A percentile compares a stretch with the other conserved stretches of the same genome.
These are phyloP conservation scores for Albizia julibrissin DNA, from an alignment of 306 rosid genomes.

Conservation along the genomic window DNA sequence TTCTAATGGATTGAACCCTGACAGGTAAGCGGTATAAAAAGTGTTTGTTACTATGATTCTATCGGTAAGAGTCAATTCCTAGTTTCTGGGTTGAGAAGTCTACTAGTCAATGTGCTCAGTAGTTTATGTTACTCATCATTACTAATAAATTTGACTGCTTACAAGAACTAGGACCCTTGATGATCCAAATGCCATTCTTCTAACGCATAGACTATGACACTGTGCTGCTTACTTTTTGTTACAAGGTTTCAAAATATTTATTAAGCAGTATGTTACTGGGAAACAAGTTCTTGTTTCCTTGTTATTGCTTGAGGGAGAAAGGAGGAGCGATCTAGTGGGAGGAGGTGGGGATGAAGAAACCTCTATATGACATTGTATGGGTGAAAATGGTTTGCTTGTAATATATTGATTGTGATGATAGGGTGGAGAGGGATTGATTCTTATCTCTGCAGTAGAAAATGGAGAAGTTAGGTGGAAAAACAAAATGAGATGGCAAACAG, in stretches of 20 bases:
- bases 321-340: neutral
- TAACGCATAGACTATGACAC: neutral
- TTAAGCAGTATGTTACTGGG: neutral
- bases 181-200: slow-evolving; percentile 18
- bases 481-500: neutral
- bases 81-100: slow-evolving; percentile 5
- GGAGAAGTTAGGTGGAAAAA: neutral
- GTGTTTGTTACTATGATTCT: slow-evolving; percentile 5
- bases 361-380: neutral
- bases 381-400: neutral
- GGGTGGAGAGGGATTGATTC: neutral
- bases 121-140: neutral
- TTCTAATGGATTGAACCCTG: slow-evolving; percentile 33
- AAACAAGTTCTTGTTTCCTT: neutral
- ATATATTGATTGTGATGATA: neutral
- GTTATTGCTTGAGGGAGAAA: neutral
- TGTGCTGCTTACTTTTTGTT: neutral
- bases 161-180: slow-evolving; percentile 1
- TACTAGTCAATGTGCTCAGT: slow-evolving; percentile 3
- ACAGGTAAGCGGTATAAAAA: slow-evolving; percentile 35
- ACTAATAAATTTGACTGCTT: neutral
- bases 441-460: neutral
- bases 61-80: slow-evolving; percentile 3
- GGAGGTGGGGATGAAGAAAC: neutral
- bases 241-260: neutral